Evolutionary conservation across 805 yeast genomes (phyloP), one percentile per base, ranked within the genome.

Genomic region (Candida krabiensis): DNA sequence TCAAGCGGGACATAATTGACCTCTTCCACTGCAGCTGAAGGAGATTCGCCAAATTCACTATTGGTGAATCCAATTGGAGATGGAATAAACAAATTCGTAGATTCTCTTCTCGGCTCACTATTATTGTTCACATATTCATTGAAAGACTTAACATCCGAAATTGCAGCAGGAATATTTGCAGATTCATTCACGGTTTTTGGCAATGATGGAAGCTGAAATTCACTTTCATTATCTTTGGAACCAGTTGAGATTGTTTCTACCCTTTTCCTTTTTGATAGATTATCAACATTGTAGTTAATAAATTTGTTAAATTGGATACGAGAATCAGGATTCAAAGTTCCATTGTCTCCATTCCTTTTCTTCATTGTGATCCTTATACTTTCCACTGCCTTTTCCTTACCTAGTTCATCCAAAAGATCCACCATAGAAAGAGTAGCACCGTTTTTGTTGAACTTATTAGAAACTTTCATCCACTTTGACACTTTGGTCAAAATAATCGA

Each of bases 381-480:
- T 40, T 66, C 70, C n/a, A 66, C 61, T 2, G 69, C 70, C 35
- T 62, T 69, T 45, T 75, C 79, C 35, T 68, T 67, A 8, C 74
- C 80, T 38, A 77, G 66, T 54, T 79, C 80, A 46, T 78, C 75
- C 40, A 71, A 55, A 30, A 79, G 59, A 26, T 69, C 70, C 41
- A 77, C 63, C 62, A 77, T 75, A 11, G 82, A 80, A 42, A 72
- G 71, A n/a, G 69, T 63, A 29, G 79, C 81, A 13, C 82, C 81
- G 37, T 56, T 57, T 21, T 66, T 70, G 43, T 74, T 62, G 46
- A 67, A 63, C 23, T 53, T 55, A 36, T 53, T 56, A 12, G 67
- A 61, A 14, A 63, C 63, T 26, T 59, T 58, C 69, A 64, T 64
- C 69, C 69, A 64, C 44, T 59, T 62, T 13, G 62, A 55, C n/a